phyloP scores from a whole-genome alignment of 495 filamentous ascomycete species.

The Podospora sp. region DNA sequence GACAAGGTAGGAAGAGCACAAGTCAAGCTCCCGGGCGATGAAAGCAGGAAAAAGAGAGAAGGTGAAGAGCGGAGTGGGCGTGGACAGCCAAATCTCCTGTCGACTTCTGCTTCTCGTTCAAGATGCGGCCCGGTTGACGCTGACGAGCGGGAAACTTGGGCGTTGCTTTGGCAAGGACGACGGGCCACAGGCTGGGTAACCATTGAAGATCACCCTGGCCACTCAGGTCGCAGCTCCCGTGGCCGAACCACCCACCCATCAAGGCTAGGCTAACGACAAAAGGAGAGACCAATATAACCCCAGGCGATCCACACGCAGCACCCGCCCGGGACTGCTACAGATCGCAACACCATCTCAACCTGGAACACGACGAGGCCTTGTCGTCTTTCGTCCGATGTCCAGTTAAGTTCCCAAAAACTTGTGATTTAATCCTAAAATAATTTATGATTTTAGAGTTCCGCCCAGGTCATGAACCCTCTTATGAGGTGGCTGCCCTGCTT shows the following conservation, averaged over 20 bases:
- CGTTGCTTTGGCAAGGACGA: conserved; percentile 5
- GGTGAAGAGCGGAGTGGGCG: conserved; percentile 15
- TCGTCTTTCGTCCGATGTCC: no score
- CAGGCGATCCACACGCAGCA: neutral
- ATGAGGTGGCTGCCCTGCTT: neutral
- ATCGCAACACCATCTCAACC: no score
- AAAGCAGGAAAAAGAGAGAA: conserved; percentile 14
- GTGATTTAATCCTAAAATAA: no score
- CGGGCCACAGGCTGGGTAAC: neutral
- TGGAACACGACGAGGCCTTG: no score
- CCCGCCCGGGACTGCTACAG: no score
- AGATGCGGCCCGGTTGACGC: conserved; percentile 26
- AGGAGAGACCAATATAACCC: conserved; percentile 1
- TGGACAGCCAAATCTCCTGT: conserved; percentile 20
- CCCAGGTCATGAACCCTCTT: no score
- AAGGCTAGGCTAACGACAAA: neutral
- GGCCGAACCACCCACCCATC: neutral
- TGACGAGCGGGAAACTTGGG: conserved; percentile 17
- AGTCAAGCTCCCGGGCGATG: conserved; percentile 18
- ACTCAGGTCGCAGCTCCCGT: neutral
- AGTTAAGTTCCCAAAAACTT: no score
- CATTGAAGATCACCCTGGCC: neutral
- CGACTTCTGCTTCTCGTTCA: conserved; percentile 14
- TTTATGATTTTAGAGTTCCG: no score
- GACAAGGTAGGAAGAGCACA: conserved; percentile 15